Evolutionary conservation across 2,329 filamentous ascomycete genomes (phyloP), one percentile per base, ranked within the genome.

Genomic region (Trichoderma atroviride): DNA sequence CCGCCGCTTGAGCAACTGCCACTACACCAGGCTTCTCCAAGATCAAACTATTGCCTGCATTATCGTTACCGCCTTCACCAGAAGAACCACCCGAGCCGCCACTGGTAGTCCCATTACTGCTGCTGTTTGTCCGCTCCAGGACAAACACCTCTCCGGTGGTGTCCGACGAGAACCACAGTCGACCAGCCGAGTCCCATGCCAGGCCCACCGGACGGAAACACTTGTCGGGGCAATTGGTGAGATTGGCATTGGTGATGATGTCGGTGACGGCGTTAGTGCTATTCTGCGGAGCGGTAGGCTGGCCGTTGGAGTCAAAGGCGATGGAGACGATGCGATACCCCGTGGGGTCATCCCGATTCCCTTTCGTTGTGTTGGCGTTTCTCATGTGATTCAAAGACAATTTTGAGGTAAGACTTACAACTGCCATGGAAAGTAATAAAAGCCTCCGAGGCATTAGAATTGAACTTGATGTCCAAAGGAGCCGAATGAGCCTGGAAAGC

Each of bases 351-450:
- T 80, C 75, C 33, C 81, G 79, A 74, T 84, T 79, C 81, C 81
- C 82, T 83, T n/a, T 55, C 19, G 24, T 37, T 27, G n/a, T 14
- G n/a, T 59, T 1, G 58, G 33, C 22, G 52, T 35, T 24, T 24
- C 43, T 50, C 47, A 24, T n/a, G 9, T 10, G 43, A 22, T 22
- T 14, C 16, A 11, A 47, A n/a, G 16, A 3, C n/a, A 19, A n/a
- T 43, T 19, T 16, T 19, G 53, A 3, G 16, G 24, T 4, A 52
- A 40, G 37, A 79, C 81, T 78, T 77, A 89, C 91, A 93, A 77
- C 87, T 90, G 16, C 91, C 91, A 77, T 92, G 91, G 79, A 93
- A 92, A 0, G 88, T 83, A 22, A 94, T 81, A 79, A 87, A 93
- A 1, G 89, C 90, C 2, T 82, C 84, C 14, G 83, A 85, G 43